Conservation (phyloP, 176 grass and related monocot species). For the Stipa capillata region DNA sequence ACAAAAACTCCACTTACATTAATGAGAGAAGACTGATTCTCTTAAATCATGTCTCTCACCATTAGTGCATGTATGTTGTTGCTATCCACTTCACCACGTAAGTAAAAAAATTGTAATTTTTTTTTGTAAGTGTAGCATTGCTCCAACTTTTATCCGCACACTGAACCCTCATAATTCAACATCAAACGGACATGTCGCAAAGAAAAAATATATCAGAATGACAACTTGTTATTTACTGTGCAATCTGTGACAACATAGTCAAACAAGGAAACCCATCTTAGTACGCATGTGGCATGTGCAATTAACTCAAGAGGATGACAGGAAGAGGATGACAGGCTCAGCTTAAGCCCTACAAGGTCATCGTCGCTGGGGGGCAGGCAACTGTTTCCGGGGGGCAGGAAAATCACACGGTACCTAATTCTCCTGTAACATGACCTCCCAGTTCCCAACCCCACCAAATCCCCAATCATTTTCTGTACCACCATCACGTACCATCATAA, state of each 20-base stretch:
- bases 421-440: not conserved
- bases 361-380: not conserved
- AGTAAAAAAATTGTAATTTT: no score
- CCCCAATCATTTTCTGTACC: conserved; percentile 2
- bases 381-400: not conserved
- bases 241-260: not conserved
- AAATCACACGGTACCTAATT: conserved; percentile 23
- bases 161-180: not conserved
- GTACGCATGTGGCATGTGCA: not conserved
- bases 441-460: conserved; percentile 15
- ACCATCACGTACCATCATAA: not conserved
- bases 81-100: no score
- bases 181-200: not conserved
- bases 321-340: not conserved
- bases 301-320: not conserved
- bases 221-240: not conserved
- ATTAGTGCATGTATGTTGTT: no score
- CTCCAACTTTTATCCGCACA: not conserved
- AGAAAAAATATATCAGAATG: not conserved
- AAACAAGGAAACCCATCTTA: not conserved
- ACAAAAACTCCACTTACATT: no score
- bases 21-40: no score
- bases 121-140: no score
- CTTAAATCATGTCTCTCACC: no score
- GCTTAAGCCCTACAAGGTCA: not conserved